Evolutionary conservation across 73 alveolate species (phyloP).

Genomic region (Paramecium bursaria): DNA sequence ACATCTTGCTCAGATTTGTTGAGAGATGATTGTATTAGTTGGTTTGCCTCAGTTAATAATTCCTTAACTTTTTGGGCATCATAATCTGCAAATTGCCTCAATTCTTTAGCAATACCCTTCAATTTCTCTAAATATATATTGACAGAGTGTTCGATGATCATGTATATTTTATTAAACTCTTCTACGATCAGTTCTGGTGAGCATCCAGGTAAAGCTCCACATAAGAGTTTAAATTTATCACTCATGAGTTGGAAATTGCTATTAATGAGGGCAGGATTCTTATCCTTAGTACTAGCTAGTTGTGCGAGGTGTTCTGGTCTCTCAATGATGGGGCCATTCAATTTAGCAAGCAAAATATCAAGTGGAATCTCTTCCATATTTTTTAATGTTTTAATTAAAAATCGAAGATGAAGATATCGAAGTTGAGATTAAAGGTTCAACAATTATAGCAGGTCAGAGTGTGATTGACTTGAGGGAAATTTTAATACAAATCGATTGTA

Average conservation of each 20-base stretch:
- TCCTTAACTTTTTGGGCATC: slow-evolving; percentile 43
- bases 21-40: slow-evolving; percentile 10
- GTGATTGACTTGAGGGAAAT: too few species aligned
- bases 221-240: slow-evolving; percentile 12
- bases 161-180: background rate
- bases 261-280: slow-evolving; percentile 16
- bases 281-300: background rate
- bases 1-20: background rate
- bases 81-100: slow-evolving; percentile 20
- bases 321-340: slow-evolving; percentile 15
- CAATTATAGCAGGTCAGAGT: too few species aligned
- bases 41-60: slow-evolving; percentile 1
- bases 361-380: too few species aligned
- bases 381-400: too few species aligned
- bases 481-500: too few species aligned
- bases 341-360: slow-evolving; percentile 42
- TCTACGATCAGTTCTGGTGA: slow-evolving; percentile 58
- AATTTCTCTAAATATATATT: slow-evolving; percentile 3
- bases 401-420: too few species aligned
- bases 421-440: too few species aligned
- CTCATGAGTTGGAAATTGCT: slow-evolving; percentile 20
- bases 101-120: slow-evolving; percentile 8
- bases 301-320: background rate
- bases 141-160: background rate
- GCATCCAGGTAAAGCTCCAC: slow-evolving; percentile 59